Evolutionary conservation across 2,329 filamentous ascomycete species (phyloP).

Genomic region (Aureobasidium sp.): DNA sequence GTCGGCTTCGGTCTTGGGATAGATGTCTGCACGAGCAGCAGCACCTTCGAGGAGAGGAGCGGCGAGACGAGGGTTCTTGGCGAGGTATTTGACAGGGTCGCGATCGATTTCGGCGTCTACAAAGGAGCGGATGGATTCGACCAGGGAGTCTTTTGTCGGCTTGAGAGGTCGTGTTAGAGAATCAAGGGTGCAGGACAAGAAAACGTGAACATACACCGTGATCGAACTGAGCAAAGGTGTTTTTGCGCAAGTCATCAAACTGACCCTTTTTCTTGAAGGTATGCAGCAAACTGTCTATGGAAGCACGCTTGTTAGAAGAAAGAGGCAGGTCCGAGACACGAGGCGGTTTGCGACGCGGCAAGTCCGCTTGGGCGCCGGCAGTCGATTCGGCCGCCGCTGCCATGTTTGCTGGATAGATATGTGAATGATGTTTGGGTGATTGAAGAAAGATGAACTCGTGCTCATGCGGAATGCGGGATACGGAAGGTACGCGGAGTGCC

Average conservation of each 20-base stretch:
- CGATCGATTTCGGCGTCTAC: conserved; percentile 79
- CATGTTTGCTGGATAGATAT: conserved; percentile 21
- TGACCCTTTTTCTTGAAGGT: conserved; percentile 89
- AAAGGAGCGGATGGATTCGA: conserved; percentile 49
- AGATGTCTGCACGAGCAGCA: conserved; percentile 79
- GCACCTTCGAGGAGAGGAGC: conserved; percentile 81
- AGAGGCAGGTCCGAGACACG: conserved; percentile 81
- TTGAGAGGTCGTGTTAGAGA: conserved; percentile 36
- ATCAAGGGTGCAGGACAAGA: background rate
- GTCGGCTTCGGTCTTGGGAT: conserved; percentile 73
- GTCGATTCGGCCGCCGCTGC: conserved; percentile 22
- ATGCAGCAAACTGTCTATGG: conserved; percentile 80
- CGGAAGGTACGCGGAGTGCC: conserved; percentile 14
- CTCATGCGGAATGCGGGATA: background rate
- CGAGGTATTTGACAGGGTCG: conserved; percentile 73
- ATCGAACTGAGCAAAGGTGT: conserved; percentile 79
- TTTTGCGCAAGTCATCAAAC: conserved; percentile 81
- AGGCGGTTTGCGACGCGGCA: conserved; percentile 60
- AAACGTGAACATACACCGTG: conserved; percentile 61
- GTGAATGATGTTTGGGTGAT: too few species aligned
- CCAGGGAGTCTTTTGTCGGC: conserved; percentile 72
- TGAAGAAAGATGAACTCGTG: too few species aligned
- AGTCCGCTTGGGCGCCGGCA: conserved; percentile 20
- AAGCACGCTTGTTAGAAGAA: conserved; percentile 74
- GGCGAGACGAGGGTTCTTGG: conserved; percentile 77